Base-by-base conservation (phyloP, 441 rosid genomes). In the Macaranga tanarius region DNA sequence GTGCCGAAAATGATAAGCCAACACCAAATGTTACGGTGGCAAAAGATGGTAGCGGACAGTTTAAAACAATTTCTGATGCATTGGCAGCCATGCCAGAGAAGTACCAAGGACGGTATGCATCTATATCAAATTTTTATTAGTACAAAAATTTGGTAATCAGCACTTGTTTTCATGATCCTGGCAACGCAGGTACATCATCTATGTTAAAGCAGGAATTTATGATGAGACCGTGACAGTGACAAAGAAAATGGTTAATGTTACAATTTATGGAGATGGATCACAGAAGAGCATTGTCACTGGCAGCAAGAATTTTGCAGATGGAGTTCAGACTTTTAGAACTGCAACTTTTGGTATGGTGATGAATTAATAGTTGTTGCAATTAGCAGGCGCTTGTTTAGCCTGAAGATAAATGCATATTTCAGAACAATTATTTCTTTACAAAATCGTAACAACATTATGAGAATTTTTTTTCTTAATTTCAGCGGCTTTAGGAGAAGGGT, bases 221-320 rank as follows among this genome's bases (percentile, higher is more conserved):
- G 91, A 88, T 0, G 95, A 92, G 79, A 57, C 51, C 16, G 92
- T 91, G 58, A 77, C 57, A 7, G 77, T 92, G 52, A 75, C 83
- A 15, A 87, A 87, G 80, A 75, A 78, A 64, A 89, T 81, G 82
- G 82, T 52, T 0, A 93, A 91, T 69, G 55, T 91, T 45, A 87
- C 93, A 22, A 79, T 93, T 71, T 83, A 78, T n/a, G 98, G 98
- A 7, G 97, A 91, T 67, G 98, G 97, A 68, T 91, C 97, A 23
- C 88, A 86, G 54, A 93, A 91, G 83, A 76, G 81, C 2, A 75
- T 89, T 26, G 69, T 91, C 58, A 84, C 91, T 1, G 93, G 93
- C 11, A 82, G 54, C 73, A 89, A 84, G 76, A 88, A 86, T 73
- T 64, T 55, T 38, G 81, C 64, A 0, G 93, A 86, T 50, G 88